Evolutionary conservation across 768 basidiomycete species (phyloP).

Genomic region (Naganishia randhawae): DNA sequence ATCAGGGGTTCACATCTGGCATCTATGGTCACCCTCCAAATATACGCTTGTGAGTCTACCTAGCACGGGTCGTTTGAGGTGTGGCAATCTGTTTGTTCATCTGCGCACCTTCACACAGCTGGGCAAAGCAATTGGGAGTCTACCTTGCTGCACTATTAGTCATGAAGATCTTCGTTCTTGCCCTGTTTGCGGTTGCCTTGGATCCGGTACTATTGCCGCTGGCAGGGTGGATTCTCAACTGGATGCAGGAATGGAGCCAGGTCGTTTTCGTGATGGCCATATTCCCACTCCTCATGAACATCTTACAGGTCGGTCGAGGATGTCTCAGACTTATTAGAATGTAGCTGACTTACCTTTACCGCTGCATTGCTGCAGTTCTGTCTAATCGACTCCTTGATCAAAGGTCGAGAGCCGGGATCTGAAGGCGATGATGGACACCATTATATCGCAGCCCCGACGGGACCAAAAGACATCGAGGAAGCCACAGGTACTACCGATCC

Average conservation of each 20-base stretch:
- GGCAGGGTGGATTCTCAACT: conserved; percentile 84
- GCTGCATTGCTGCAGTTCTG: conserved; percentile 70
- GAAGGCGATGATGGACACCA: background rate
- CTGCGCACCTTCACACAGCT: conserved; percentile 12
- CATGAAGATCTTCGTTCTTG: conserved; percentile 90
- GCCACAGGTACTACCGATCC: background rate
- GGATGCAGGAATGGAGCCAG: conserved; percentile 55
- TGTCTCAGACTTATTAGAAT: too few relatives aligned
- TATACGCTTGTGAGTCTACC: conserved; percentile 66
- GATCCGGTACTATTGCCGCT: conserved; percentile 67
- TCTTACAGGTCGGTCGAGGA: conserved; percentile 37
- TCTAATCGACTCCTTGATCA: conserved; percentile 65
- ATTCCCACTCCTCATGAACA: conserved; percentile 61
- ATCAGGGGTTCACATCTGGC: conserved; percentile 70
- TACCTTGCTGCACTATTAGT: conserved; percentile 74
- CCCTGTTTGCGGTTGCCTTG: conserved; percentile 59
- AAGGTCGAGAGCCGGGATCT: conserved; percentile 28
- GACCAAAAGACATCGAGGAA: conserved; percentile 15
- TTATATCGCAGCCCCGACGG: conserved; percentile 2
- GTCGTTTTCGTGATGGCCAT: conserved; percentile 69
- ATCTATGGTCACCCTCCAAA: conserved; percentile 83
- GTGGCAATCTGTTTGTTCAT: too few relatives aligned
- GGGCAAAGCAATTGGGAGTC: conserved; percentile 56
- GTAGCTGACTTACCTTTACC: background rate
- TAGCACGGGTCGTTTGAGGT: too few relatives aligned